These are phyloP conservation scores for Phlebiopsis gigantea DNA, from an alignment of 768 basidiomycete genomes.

Conservation along the genomic window DNA sequence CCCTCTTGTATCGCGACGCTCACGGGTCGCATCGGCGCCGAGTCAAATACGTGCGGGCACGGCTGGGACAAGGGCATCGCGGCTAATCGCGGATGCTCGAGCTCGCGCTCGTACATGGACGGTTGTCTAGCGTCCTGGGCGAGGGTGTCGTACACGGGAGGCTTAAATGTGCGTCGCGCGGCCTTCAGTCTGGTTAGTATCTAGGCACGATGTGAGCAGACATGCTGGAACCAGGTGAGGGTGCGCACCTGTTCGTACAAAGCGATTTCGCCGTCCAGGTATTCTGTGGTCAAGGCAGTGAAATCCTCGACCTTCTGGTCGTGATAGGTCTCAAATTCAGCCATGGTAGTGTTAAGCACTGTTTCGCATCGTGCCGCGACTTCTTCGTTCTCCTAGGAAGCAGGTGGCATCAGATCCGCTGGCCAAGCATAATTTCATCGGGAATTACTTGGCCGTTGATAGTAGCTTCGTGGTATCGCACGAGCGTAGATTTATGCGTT, in stretches of 20 bases:
- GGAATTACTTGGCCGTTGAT: constrained; percentile 30
- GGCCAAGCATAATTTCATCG: too few species aligned
- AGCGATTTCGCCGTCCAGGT: constrained; percentile 74
- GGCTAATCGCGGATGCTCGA: constrained; percentile 45
- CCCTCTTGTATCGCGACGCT: constrained; percentile 65
- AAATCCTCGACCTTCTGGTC: constrained; percentile 71
- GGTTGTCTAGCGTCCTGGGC: constrained; percentile 48
- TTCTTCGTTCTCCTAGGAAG: constrained; percentile 51
- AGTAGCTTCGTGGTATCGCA: constrained; percentile 56
- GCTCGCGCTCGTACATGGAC: constrained; percentile 73
- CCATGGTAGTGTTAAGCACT: constrained; percentile 82
- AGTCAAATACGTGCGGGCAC: constrained; percentile 75
- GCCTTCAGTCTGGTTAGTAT: constrained; percentile 52
- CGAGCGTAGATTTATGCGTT: constrained; percentile 67
- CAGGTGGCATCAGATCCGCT: neutral
- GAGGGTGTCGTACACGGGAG: constrained; percentile 43
- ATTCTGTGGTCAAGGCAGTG: constrained; percentile 48
- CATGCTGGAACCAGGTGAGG: neutral
- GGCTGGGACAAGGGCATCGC: constrained; percentile 60
- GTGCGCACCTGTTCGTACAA: constrained; percentile 61
- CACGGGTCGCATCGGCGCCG: constrained; percentile 68
- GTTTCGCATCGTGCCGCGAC: constrained; percentile 78
- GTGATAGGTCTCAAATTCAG: constrained; percentile 82
- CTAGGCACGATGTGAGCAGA: constrained; percentile 23
- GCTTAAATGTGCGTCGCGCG: constrained; percentile 52